Conservation (phyloP, 176 grass and related monocot species). For the Avena sativa region DNA sequence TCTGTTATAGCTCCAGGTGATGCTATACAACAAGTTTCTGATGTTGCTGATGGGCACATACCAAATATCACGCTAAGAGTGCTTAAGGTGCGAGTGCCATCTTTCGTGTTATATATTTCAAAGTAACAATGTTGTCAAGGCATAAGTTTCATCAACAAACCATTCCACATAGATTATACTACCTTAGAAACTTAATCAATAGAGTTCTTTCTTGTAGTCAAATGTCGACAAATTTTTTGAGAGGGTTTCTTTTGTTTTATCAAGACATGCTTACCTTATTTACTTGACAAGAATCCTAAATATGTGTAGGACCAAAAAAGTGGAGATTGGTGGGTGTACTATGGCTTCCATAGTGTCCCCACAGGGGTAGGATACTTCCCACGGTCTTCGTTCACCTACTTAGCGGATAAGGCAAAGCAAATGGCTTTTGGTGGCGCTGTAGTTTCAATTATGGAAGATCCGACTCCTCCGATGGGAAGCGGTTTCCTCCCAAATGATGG, state of each 20-base stretch:
- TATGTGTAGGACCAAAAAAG: not conserved
- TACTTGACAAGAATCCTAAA: too few species aligned
- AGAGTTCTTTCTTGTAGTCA: too few species aligned
- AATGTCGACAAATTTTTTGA: too few species aligned
- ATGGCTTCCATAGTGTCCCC: not conserved
- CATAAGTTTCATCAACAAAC: not conserved
- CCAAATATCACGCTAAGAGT: conserved; percentile 1
- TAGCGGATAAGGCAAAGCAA: not conserved
- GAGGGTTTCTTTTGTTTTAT: too few species aligned
- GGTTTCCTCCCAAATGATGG: not conserved
- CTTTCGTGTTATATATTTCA: not conserved
- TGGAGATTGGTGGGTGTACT: not conserved
- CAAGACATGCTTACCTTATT: too few species aligned
- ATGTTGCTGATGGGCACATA: not conserved
- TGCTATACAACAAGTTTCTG: not conserved
- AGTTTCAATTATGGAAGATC: not conserved
- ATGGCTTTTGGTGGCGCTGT: not conserved
- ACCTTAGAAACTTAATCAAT: too few species aligned
- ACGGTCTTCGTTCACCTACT: not conserved
- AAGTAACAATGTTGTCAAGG: not conserved
- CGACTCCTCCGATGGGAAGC: not conserved
- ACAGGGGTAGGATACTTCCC: not conserved
- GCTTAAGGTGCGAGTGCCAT: not conserved
- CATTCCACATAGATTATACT: not conserved
- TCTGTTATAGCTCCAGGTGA: not conserved